These are phyloP conservation scores for Colletotrichum sidae DNA, from an alignment of 2,329 filamentous ascomycete genomes.

Conservation along the genomic window DNA sequence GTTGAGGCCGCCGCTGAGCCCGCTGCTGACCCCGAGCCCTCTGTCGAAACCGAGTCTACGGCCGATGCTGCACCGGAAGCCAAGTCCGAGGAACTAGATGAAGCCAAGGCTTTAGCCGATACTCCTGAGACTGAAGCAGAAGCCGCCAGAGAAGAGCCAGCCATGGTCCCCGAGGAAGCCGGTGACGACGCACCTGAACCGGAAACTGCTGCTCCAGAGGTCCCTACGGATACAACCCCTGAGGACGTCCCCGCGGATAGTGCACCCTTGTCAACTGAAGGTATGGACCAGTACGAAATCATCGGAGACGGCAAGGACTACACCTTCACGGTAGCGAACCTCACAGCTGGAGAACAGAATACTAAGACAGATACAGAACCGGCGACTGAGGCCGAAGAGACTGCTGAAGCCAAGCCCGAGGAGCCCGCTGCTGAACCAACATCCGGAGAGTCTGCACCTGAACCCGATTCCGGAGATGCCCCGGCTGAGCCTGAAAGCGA, in stretches of 20 bases:
- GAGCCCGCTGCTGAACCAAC: neutral
- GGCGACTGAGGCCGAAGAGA: slow-evolving; percentile 12
- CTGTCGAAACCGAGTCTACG: neutral
- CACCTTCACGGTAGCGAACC: slow-evolving; percentile 12
- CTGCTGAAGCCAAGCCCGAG: neutral
- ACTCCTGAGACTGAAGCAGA: too few relatives aligned
- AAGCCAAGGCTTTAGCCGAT: too few relatives aligned
- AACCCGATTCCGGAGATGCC: neutral
- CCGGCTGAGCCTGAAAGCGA: neutral
- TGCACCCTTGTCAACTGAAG: slow-evolving; percentile 22
- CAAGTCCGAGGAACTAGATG: neutral
- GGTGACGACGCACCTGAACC: neutral
- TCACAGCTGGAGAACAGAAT: slow-evolving; percentile 15
- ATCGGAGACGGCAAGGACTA: slow-evolving; percentile 34
- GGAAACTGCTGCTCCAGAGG: neutral
- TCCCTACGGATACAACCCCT: too few relatives aligned
- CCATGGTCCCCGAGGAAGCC: too few relatives aligned
- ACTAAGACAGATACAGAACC: slow-evolving; percentile 27
- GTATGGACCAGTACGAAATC: slow-evolving; percentile 33
- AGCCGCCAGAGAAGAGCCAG: too few relatives aligned
- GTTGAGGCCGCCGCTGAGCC: neutral
- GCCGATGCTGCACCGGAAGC: neutral
- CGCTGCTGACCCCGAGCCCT: neutral
- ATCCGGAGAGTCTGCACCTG: neutral
- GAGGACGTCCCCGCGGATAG: slow-evolving; percentile 2